Base-by-base conservation (phyloP, 805 yeast species). In the Candida fluviatilis region DNA sequence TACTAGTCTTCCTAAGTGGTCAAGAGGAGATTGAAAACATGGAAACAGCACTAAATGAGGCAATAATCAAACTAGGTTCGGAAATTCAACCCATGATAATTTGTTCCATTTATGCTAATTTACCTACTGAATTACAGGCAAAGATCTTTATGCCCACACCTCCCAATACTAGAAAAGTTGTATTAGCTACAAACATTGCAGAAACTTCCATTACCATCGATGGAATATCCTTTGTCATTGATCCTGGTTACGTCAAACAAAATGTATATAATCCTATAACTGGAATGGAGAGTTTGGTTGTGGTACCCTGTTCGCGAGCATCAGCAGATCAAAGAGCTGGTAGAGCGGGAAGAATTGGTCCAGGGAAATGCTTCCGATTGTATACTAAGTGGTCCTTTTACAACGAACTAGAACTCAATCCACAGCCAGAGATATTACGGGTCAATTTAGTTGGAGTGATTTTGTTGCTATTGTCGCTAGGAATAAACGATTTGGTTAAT, bases 11-110 rank as follows among this genome's bases (percentile, higher is more conserved):
- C 57, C 61, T 91, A 35, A 93, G 98, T 0, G 99, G 99, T 27
- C 98, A 93, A 57, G 98, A 91, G 40, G 99, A 91, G 52, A 93
- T 93, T 41, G 98, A 93, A 50, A 69, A 78, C 2, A 73, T 82
- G 74, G 87, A 81, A 33, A 91, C 84, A 37, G 78, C 76, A 35
- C 56, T 90, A 15, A 59, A 70, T 4, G 90, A 84, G n/a, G 81
- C 91, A 0, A 64, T 77, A 31, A 61, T 60, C 5, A 81, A 77
- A 47, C 54, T 90, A 16, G 90, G 90, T 0, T 57, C 71, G 2
- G 72, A 70, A 39, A 73, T 80, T 47, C 75, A 69, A 18, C 84
- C 79, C 17, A 62, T 93, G 58, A 59, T 86, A 2, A 69, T 91
- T 0, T 78, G 95, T 35, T 95, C 97, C 0, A 89, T 93, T 2